These are phyloP conservation scores for Monosporozyma siamensis DNA, from an alignment of 805 yeast genomes.

Conservation along the genomic window DNA sequence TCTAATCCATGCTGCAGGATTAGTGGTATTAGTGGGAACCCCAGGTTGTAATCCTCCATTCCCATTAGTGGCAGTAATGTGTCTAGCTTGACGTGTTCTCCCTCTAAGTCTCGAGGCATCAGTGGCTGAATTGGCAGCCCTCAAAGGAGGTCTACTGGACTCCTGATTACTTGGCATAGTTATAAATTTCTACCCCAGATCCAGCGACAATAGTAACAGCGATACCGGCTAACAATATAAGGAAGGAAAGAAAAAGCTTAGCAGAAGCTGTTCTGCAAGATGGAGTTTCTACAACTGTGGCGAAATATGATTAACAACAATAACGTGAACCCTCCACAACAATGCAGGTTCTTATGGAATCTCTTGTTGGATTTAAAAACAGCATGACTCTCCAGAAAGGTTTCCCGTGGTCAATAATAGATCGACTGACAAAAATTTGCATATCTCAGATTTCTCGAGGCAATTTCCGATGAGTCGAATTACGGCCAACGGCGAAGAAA, in stretches of 20 bases:
- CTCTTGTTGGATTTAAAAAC: neutral
- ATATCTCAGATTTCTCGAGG: neutral
- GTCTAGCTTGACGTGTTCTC: constrained; percentile 2
- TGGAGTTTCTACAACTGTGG: no score
- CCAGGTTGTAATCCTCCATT: neutral
- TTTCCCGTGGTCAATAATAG: neutral
- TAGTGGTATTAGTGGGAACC: neutral
- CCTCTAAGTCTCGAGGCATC: constrained; percentile 1
- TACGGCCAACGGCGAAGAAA: no score
- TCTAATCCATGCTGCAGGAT: constrained; percentile 11
- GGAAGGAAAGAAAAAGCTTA: no score
- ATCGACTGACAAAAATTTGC: neutral
- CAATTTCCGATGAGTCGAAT: neutral
- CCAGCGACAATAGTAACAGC: no score
- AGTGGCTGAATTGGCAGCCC: neutral
- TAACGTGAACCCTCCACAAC: no score
- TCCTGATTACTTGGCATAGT: neutral
- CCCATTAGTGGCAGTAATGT: neutral
- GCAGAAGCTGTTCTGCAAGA: neutral
- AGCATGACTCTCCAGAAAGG: neutral
- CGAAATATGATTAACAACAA: no score
- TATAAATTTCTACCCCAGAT: neutral
- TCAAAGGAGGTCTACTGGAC: neutral
- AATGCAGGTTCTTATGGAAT: neutral
- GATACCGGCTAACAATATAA: no score